Conservation (phyloP, 2,329 filamentous ascomycete genomes). For the Diaporthe helianthi region DNA sequence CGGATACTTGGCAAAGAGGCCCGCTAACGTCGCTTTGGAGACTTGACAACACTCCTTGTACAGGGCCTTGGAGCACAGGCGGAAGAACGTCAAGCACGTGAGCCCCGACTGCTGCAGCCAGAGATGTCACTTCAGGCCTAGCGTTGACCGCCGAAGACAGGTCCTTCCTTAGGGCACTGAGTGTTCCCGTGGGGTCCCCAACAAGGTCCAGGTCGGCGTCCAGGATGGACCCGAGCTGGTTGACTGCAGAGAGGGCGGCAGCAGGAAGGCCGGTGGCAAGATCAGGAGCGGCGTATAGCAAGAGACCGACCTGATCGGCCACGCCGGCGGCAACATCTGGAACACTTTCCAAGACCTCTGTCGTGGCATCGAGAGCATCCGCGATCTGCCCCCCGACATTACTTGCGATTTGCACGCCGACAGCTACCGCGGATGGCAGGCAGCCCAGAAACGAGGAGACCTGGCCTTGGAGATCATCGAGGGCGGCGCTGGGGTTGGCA, state of each 20-base stretch:
- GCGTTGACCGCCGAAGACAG: conserved; percentile 30
- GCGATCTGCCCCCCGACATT: conserved; percentile 32
- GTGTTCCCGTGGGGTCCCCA: conserved; percentile 8
- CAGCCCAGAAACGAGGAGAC: conserved; percentile 30
- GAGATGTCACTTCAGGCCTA: conserved; percentile 24
- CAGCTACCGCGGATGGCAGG: conserved; percentile 32
- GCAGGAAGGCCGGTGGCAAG: conserved; percentile 34
- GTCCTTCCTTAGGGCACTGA: conserved; percentile 20
- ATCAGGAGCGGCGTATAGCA: conserved; percentile 31
- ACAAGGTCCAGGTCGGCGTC: conserved; percentile 5
- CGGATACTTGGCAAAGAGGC: conserved; percentile 29
- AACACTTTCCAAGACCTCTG: conserved; percentile 22
- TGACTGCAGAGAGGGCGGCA: conserved; percentile 30
- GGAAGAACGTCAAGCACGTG: conserved; percentile 28
- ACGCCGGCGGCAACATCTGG: conserved; percentile 32
- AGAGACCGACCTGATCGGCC: conserved; percentile 30
- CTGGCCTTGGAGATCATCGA: conserved; percentile 28
- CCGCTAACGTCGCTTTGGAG: conserved; percentile 17
- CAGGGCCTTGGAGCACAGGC: conserved; percentile 27
- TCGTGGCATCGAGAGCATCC: conserved; percentile 27
- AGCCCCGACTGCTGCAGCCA: conserved; percentile 29
- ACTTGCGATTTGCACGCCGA: conserved; percentile 30
- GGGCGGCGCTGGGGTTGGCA: conserved; percentile 27
- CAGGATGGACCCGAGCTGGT: conserved; percentile 29
- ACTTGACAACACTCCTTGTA: conserved; percentile 22